Conservation (phyloP, 1,284 basidiomycete genomes). For the Papiliotrema nemorosa region DNA sequence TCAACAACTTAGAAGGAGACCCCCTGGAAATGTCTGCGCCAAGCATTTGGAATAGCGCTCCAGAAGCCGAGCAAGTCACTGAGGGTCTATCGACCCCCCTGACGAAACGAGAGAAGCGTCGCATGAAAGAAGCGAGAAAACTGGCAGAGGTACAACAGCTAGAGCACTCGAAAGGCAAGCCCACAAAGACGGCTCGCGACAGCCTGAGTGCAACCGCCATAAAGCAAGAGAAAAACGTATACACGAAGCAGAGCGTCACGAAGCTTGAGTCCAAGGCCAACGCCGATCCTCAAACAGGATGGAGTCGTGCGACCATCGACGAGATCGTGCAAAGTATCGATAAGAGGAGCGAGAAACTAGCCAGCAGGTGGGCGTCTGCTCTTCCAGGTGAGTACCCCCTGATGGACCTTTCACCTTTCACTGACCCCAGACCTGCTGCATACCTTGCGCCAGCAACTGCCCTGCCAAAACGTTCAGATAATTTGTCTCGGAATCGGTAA, state of each 20-base stretch:
- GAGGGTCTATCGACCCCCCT: too few relatives aligned
- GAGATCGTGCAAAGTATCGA: too few relatives aligned
- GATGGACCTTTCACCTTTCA: neutral
- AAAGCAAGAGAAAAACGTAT: too few relatives aligned
- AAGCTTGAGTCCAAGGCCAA: too few relatives aligned
- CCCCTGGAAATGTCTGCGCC: too few relatives aligned
- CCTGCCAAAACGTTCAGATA: constrained; percentile 4
- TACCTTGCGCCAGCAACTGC: neutral
- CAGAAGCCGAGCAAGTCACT: too few relatives aligned
- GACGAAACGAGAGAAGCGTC: constrained; percentile 71
- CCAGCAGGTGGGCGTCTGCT: constrained; percentile 33
- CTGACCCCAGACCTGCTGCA: neutral
- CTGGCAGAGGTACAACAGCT: constrained; percentile 11
- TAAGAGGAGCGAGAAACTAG: constrained; percentile 32
- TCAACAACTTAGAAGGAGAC: too few relatives aligned
- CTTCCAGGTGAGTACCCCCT: constrained; percentile 26
- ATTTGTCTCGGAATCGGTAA: constrained; percentile 43
- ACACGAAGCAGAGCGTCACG: too few relatives aligned
- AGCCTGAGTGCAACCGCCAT: neutral
- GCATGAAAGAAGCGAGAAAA: constrained; percentile 47
- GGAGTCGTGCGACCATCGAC: too few relatives aligned
- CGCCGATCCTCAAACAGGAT: too few relatives aligned
- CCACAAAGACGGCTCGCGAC: neutral
- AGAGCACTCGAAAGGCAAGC: constrained; percentile 7
- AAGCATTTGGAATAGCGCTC: too few relatives aligned